These are phyloP conservation scores for Mycoemilia scoparia DNA, from an alignment of 192 early-diverging fungal genomes.

Conservation along the genomic window DNA sequence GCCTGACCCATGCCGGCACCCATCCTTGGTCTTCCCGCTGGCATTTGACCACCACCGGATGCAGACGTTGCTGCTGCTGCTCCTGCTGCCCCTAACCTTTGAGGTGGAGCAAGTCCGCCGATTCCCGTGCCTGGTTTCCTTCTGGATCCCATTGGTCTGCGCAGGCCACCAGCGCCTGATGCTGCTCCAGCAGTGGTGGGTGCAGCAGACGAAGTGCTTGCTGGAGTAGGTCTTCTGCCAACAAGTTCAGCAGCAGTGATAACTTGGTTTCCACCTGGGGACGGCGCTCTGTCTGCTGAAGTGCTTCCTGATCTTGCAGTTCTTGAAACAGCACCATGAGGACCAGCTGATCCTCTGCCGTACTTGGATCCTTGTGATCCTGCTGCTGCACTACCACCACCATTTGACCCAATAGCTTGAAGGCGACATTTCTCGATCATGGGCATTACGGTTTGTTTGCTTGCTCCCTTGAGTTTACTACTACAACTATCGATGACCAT, in stretches of 20 bases:
- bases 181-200: neutral
- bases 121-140: no score
- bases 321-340: slow-evolving; percentile 1
- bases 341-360: slow-evolving; percentile 1
- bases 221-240: slow-evolving; percentile 6
- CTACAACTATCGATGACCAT: slow-evolving; percentile 42
- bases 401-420: slow-evolving; percentile 13
- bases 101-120: no score
- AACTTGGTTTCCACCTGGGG: slow-evolving; percentile 18
- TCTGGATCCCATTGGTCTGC: slow-evolving; percentile 27
- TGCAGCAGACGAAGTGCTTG: neutral
- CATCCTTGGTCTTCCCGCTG: no score
- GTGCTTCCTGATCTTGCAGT: slow-evolving; percentile 1
- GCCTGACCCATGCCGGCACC: no score
- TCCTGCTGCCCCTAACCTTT: no score
- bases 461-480: slow-evolving; percentile 57
- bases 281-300: slow-evolving; percentile 7
- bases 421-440: slow-evolving; percentile 50
- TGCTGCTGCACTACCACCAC: neutral
- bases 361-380: neutral
- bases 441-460: slow-evolving; percentile 52
- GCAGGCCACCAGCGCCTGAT: slow-evolving; percentile 15
- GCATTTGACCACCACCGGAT: no score
- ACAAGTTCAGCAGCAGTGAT: slow-evolving; percentile 28
- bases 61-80: no score